Conservation (phyloP, 2,329 filamentous ascomycete species). For the Boeremia exigua region DNA sequence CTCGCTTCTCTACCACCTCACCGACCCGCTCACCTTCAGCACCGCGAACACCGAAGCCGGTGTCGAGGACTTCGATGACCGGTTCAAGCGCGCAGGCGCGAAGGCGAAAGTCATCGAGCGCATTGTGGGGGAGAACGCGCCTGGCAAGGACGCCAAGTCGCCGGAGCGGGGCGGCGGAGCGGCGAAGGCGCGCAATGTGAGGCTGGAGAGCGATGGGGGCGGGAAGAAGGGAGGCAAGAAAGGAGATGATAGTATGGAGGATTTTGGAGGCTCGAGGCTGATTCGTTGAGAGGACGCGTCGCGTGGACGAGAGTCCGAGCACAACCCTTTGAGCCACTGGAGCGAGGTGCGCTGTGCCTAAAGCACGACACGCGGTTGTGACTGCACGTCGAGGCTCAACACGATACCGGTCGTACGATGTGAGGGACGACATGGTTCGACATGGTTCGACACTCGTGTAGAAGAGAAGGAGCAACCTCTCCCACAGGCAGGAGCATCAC, state of each 20-base stretch:
- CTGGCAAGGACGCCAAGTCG: background rate
- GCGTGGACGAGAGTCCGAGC: background rate
- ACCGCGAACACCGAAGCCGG: constrained; percentile 86
- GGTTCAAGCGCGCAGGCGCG: constrained; percentile 79
- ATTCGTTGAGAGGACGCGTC: background rate
- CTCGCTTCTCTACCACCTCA: constrained; percentile 73
- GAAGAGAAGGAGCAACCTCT: background rate
- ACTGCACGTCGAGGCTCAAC: background rate
- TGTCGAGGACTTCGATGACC: constrained; percentile 90
- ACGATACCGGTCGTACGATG: background rate
- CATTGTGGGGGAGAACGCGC: constrained; percentile 56
- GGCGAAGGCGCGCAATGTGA: constrained; percentile 13
- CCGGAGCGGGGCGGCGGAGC: constrained; percentile 9
- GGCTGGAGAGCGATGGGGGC: constrained; percentile 20
- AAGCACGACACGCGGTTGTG: background rate
- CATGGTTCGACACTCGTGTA: background rate
- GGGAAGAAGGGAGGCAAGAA: constrained; percentile 21
- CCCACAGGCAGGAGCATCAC: background rate
- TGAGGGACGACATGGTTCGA: background rate
- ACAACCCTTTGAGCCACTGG: background rate
- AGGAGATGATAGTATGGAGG: constrained; percentile 42
- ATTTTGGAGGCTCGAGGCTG: constrained; percentile 41
- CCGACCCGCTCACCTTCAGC: constrained; percentile 77
- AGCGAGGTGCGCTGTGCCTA: background rate
- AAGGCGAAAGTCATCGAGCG: constrained; percentile 87